Base-by-base conservation (phyloP, 805 yeast species). In the Kluyveromyces wickerhamii region DNA sequence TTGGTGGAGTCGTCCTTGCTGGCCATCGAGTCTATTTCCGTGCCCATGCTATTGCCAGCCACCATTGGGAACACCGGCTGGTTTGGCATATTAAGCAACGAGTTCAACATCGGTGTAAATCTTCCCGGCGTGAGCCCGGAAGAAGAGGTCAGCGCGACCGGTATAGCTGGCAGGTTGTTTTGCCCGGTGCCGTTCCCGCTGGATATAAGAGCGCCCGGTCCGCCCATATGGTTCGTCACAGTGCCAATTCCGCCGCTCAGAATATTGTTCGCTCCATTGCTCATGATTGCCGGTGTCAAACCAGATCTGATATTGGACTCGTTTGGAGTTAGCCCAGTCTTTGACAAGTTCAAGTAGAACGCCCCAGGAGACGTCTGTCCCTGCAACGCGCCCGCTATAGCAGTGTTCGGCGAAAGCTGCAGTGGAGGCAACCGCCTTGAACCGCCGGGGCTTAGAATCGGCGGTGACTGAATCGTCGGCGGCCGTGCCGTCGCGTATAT, bases 221-320 rank as follows among this genome's bases (percentile, higher is more conserved):
- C 11, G 8, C 39, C 39, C 5, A 21, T 11, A n/a, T 20, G 21
- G 13, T 23, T 27, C 10, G 17, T 21, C 8, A 13, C 29, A 9
- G 34, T 21, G 20, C 26, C 26, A 26, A 29, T 29, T 21, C 17
- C 37, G 12, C 21, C 31, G 18, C 17, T 25, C 13, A 15, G 20
- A 15, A 29, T 25, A 10, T 27, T 19, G n/a, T 13, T 16, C 19
- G 9, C 12, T 6, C n/a, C 9, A 15, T 30, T 32, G 12, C 39
- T n/a, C 64, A 69, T 20, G 8, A 47, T 41, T 2, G 77, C 83
- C 0, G 88, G 88, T 0, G 88, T 78, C 18, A 79, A 53, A 0
- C 92, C 89, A 0, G 83, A 66, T 44, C 94, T 66, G 32, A 84
- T 45, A 32, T 76, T 70, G 4, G 85, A 72, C 51, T 83, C 94